phyloP scores from a whole-genome alignment of 164 flowering plant species.

The Stephania cephalantha region DNA sequence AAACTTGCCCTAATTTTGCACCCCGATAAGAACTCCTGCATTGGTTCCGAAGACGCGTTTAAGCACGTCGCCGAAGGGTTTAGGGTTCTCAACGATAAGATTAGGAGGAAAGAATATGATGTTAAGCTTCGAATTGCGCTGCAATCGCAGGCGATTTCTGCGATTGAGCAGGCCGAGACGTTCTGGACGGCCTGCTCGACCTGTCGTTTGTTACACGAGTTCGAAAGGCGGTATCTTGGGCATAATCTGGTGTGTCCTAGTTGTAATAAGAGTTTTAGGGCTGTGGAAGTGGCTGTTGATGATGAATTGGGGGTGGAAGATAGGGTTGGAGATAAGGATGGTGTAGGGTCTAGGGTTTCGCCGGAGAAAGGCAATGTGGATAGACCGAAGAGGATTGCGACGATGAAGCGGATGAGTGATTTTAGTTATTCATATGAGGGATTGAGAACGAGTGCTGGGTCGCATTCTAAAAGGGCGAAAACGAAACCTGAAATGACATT shows the following conservation, averaged over 20 bases:
- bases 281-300: conserved; percentile 39
- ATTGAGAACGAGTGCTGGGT: conserved; percentile 1
- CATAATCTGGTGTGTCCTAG: conserved; percentile 64
- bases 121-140: conserved; percentile 44
- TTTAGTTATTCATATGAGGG: conserved; percentile 11
- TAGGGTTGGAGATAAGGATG: conserved; percentile 7
- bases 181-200: conserved; percentile 69
- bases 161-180: conserved; percentile 25
- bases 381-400: neutral
- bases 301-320: conserved; percentile 12
- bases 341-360: conserved; percentile 2
- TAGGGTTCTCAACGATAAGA: conserved; percentile 51
- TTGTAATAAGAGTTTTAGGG: conserved; percentile 65
- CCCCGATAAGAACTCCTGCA: conserved; percentile 62
- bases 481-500: conserved; percentile 51
- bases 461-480: conserved; percentile 22
- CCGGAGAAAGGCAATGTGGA: neutral
- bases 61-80: conserved; percentile 64
- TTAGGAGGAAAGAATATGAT: conserved; percentile 61
- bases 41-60: conserved; percentile 71
- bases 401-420: conserved; percentile 7
- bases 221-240: conserved; percentile 69
- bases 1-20: conserved; percentile 66
- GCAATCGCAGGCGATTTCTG: conserved; percentile 31
- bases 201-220: conserved; percentile 62